Evolutionary conservation across 768 basidiomycete species (phyloP).

Genomic region (Rhodotorula paludigena): DNA sequence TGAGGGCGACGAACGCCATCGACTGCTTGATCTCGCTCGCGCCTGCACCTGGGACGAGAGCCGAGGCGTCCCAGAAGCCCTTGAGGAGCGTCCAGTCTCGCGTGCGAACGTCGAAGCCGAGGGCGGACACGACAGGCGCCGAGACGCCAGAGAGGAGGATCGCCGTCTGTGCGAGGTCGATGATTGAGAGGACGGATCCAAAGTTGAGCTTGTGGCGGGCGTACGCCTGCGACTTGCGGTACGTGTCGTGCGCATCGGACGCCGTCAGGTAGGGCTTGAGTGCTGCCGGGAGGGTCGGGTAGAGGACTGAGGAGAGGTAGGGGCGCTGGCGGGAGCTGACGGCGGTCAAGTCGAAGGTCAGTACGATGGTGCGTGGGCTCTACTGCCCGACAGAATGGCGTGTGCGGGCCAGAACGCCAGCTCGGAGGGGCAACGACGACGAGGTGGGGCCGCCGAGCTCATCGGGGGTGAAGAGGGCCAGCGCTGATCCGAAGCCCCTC

Average conservation of each 20-base stretch:
- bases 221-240: slow-evolving; percentile 85
- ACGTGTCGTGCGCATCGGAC: slow-evolving; percentile 58
- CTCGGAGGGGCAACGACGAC: not conserved
- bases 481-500: too few relatives aligned
- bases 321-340: slow-evolving; percentile 72
- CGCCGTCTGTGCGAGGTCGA: slow-evolving; percentile 50
- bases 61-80: slow-evolving; percentile 30
- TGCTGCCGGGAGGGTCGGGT: slow-evolving; percentile 62
- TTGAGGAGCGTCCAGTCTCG: slow-evolving; percentile 27
- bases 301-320: slow-evolving; percentile 53
- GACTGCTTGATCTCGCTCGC: slow-evolving; percentile 28
- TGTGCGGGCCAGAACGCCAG: too few relatives aligned
- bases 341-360: not conserved
- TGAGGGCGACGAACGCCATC: slow-evolving; percentile 18
- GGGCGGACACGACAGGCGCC: not conserved
- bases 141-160: slow-evolving; percentile 20
- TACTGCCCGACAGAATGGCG: too few relatives aligned
- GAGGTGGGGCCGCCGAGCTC: too few relatives aligned
- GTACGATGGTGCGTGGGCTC: too few relatives aligned
- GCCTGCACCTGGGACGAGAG: not conserved
- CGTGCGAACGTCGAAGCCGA: not conserved
- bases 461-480: too few relatives aligned
- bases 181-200: slow-evolving; percentile 72
- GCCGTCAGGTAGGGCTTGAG: slow-evolving; percentile 63
- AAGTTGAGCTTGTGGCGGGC: slow-evolving; percentile 85